Evolutionary conservation across 2,329 filamentous ascomycete species (phyloP), one percentile per base, ranked within the genome.

Genomic region (Curvularia lunata): DNA sequence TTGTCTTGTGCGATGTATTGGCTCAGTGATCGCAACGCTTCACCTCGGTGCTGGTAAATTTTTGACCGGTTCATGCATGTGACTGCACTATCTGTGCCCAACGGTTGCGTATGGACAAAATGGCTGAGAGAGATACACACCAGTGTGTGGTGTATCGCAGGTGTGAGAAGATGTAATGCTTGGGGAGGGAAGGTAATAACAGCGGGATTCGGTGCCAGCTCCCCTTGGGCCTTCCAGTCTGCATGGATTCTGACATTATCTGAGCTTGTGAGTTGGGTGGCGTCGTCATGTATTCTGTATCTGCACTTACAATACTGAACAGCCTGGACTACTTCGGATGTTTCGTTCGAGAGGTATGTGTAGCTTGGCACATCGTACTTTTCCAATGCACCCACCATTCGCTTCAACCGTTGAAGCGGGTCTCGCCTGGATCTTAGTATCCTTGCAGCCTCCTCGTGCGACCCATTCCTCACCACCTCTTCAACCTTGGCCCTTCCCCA

Each of bases 231-330:
- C 21, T 62, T 59, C 30, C 61, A 41, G 9, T 68, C 45, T 4
- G 71, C 68, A 18, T 67, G 66, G 5, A 75, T 64, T 2, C 66
- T 62, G 1, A 41, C 32, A 34, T 75, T 75, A 52, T 70, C 72
- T 75, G 18, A 3, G 9, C 10, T 12, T 40, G 34, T 68, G 16
- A 64, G 55, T 32, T 10, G 34, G 12, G 12, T 12, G 10, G 2
- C 5, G 2, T 30, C 6, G 9, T 8, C 5, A 4, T 32, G 8
- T 13, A 3, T 4, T 19, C 12, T 32, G n/a, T 7, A 19, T 46
- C 6, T 5, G 19, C 12, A 52, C 70, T 42, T 61, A 72, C 72
- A 74, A 48, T 74, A 75, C 5, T 72, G 58, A 10, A 74, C 68
- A 1, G 72, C 67, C 48, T 74, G 71, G 1, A 75, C 67, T 4